A percentile compares a stretch with the other conserved stretches of the same genome.
Evolutionary conservation across 495 filamentous ascomycete genomes (phyloP).

Genomic region (Xylaria palmicola): DNA sequence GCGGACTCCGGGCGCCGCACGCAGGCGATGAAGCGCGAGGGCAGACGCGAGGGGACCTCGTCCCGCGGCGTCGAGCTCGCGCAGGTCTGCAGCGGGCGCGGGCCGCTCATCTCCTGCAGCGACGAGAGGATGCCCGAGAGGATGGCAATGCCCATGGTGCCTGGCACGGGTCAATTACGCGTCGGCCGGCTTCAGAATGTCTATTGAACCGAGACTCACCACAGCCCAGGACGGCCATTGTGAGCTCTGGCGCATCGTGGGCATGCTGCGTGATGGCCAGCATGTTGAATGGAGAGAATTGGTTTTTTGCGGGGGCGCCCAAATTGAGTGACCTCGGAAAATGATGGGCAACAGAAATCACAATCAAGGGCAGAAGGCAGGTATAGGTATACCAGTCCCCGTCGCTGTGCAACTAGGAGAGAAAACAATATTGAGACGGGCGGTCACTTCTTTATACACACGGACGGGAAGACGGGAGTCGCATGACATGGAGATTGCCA

Average conservation of each 20-base stretch:
- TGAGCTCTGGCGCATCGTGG: slow-evolving; percentile 50
- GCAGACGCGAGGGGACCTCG: slow-evolving; percentile 56
- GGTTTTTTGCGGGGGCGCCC: not conserved
- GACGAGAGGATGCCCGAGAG: slow-evolving; percentile 75
- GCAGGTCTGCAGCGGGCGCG: slow-evolving; percentile 33
- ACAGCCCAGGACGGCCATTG: slow-evolving; percentile 70
- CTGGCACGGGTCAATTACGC: slow-evolving; percentile 35
- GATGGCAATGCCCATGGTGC: slow-evolving; percentile 83
- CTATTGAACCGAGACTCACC: slow-evolving; percentile 48
- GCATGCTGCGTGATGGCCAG: slow-evolving; percentile 32
- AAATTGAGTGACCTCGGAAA: too few species aligned
- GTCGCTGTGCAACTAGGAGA: not conserved
- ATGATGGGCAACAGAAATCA: not conserved
- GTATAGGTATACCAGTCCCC: not conserved
- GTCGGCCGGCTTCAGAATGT: not conserved
- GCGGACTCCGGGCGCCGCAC: slow-evolving; percentile 63
- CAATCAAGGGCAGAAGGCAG: not conserved
- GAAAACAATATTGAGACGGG: not conserved
- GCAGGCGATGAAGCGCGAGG: slow-evolving; percentile 73
- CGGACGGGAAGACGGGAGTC: not conserved
- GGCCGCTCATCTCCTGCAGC: slow-evolving; percentile 47
- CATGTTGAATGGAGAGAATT: slow-evolving; percentile 23
- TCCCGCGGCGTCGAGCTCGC: slow-evolving; percentile 52
- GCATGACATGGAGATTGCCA: not conserved
- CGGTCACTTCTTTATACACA: slow-evolving; percentile 9